These are phyloP conservation scores for Termitomyces sp. DNA, from an alignment of 768 basidiomycete genomes.

Conservation along the genomic window DNA sequence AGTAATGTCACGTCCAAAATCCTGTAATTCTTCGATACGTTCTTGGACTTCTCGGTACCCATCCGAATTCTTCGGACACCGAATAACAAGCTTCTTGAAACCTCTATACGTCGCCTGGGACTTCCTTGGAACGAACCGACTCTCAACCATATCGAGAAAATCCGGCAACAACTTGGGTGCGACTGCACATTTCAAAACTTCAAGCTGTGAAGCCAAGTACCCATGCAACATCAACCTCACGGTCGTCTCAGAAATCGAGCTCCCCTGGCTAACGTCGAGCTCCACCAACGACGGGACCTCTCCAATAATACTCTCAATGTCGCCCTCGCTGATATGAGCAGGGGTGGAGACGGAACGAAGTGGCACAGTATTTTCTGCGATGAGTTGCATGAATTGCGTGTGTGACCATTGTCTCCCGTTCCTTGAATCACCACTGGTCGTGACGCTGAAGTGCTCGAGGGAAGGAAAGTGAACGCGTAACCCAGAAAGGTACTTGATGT, in stretches of 20 bases:
- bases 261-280: constrained; percentile 7
- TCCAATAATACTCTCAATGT: constrained; percentile 10
- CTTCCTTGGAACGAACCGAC: constrained; percentile 6
- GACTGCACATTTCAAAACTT: constrained; percentile 7
- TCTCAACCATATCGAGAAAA: constrained; percentile 13
- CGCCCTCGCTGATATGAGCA: not conserved
- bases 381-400: constrained; percentile 1
- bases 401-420: constrained; percentile 6
- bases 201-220: constrained; percentile 1
- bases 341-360: not conserved
- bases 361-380: not conserved
- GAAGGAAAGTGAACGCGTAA: not conserved
- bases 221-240: constrained; percentile 7
- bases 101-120: constrained; percentile 5
- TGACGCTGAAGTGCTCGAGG: constrained; percentile 3
- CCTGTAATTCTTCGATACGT: constrained; percentile 3
- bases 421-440: not conserved
- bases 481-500: constrained; percentile 1
- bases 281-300: constrained; percentile 6
- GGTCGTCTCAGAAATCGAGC: constrained; percentile 6
- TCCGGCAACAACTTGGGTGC: not conserved
- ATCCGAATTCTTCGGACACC: not conserved
- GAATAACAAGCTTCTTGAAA: constrained; percentile 5
- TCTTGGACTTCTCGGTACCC: constrained; percentile 1
- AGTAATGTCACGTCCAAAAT: not conserved